Evolutionary conservation across 2,329 filamentous ascomycete genomes (phyloP), one percentile per base, ranked within the genome.

Genomic region (Aulographum hederae): DNA sequence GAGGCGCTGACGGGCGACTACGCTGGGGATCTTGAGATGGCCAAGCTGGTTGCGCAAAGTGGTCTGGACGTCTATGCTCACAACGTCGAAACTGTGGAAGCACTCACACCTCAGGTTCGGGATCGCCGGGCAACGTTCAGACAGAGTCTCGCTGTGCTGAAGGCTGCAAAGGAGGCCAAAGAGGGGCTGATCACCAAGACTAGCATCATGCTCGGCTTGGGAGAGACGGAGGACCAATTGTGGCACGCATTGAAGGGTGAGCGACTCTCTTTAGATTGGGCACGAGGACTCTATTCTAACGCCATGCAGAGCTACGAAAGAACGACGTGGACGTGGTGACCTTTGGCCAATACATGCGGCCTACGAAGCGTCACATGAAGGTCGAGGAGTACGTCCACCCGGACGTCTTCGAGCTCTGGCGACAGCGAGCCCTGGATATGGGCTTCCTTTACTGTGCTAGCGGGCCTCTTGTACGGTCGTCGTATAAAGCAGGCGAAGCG

Each of bases 291-390:
- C 18, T 23, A 17, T 21, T 10, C 14, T 18, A 32, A 15, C 5
- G 3, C 18, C 10, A 13, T 19, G 18, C n/a, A 71, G 80, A 91
- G 51, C 67, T 98, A 10, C 70, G 89, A 35, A 74, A 74, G 41
- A 68, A 73, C 35, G 63, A 79, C 37, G 85, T 94, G 28, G 89
- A 98, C 44, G 82, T 98, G 10, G 84, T 98, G 35, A 98, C 89
- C 0, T 98, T 98, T 43, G 89, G 89, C n/a, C 89, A 98, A 61
- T 98, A 98, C 62, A 98, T 98, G 89, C 80, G 86, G 8, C 89
- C 89, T 2, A 98, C 89, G 4, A 98, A 95, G 65, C 72, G 86
- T 28, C 89, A 98, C 54, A 86, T 98, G 71, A 77, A 92, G 54
- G 89, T 98, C 19, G 78, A 92, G 47, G 82, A 86, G 53, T 98